Base-by-base conservation (phyloP, 805 yeast genomes). In the Starmerella scarabaei region DNA sequence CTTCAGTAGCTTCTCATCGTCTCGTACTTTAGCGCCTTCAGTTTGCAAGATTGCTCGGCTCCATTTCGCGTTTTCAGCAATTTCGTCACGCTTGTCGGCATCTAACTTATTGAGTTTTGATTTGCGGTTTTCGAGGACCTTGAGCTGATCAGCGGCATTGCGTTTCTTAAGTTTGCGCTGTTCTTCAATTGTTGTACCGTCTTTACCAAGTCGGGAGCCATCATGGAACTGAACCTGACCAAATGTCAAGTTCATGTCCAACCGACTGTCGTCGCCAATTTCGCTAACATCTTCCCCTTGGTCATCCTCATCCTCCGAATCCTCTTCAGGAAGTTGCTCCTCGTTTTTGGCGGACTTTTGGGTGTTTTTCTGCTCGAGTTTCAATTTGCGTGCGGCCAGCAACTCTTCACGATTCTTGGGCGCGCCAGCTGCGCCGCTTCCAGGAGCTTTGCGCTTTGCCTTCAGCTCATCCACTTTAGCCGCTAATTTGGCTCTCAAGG, bases 141-240 rank as follows among this genome's bases (percentile, higher is more conserved):
- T 68, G 51, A 91, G 67, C 61, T 91, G 96, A 62, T 91, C 98
- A 45, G 79, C 75, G 2, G 96, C 94, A 0, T 94, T 95, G 59
- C 81, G 83, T 60, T 67, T 69, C 49, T 66, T 68, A 21, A 40
- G 26, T 58, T 75, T 77, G 23, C 40, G 38, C 41, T 63, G 60
- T 49, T 65, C 61, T 37, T 68, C 77, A 72, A 58, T 46, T 64
- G 67, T 44, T 64, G 67, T 53, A 73, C 67, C 46, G 57, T 84
- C 93, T 2, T 85, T 76, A 4, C 93, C 80, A 20, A 79, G 73
- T 55, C 75, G 69, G 15, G 79, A 72, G 21, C 95, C 94, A 53
- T 84, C 93, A 41, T 73, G 70, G 61, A 91, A 85, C 41, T 72
- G 73, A 41, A 88, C 81, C 53, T 79, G 83, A 41, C 84, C 88